Base-by-base conservation (phyloP, 352 stramenopile species). In the Globisporangium apiculatum region DNA sequence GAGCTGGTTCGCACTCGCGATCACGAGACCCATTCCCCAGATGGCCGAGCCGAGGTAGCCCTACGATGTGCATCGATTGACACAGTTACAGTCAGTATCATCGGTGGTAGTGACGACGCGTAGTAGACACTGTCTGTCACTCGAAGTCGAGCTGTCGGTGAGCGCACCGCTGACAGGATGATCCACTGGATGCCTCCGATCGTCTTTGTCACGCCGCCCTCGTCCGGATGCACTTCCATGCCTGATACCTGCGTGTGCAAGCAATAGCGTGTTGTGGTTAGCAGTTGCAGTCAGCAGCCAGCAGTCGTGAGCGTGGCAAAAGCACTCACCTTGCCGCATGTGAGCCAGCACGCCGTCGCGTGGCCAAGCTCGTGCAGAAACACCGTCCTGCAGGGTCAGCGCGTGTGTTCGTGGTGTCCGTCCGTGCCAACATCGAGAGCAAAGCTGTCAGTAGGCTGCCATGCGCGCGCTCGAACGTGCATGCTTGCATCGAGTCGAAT, bases 141-240 rank as follows among this genome's bases (percentile, higher is more conserved):
- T 24, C 18, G 18, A 24, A 24, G 18, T 24, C 18, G 18, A 24
- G 18, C 18, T 24, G 18, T 24, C 18, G 1, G 18, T 43, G 40
- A 12, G 7, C 73, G 40, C 69, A 88, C 80, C 2, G 83, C 83
- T 40, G 83, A 78, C 3, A 93, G 67, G 56, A 93, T 89, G 60
- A 89, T 68, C 71, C 79, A 88, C 56, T 78, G 66, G 46, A 83
- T 57, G 12, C 83, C 83, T 48, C 83, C 83, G 52, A 84, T 69
- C 15, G 79, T 90, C 59, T 91, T 94, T 47, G 86, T 96, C 55
- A 93, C 83, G 50, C 86, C 86, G 35, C 86, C 86, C 76, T 96
- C 86, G 50, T 96, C 81, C 41, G 81, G 84, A 51, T 95, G 82
- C 53, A 96, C 86, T 61, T 96, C 84, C 85, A 96, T 96, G 45